Conservation (phyloP, 306 rosid genomes). For the Cercis canadensis region DNA sequence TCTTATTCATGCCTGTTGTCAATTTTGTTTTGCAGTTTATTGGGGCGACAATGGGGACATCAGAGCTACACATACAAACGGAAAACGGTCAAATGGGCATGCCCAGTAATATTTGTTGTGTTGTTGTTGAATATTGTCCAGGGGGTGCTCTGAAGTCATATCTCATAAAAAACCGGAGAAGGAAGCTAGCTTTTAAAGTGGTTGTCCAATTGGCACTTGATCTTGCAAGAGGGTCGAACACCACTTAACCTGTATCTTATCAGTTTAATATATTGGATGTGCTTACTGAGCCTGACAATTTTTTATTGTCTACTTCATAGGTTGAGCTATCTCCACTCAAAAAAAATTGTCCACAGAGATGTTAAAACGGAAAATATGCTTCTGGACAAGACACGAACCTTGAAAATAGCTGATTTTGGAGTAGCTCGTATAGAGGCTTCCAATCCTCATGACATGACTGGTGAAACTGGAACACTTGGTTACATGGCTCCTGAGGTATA, state of each 20-base stretch:
- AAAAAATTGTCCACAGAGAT: slow-evolving; percentile 96
- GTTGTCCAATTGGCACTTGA: slow-evolving; percentile 96
- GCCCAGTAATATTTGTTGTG: slow-evolving; percentile 96
- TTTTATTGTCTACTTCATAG: slow-evolving; percentile 47
- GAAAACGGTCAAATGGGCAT: slow-evolving; percentile 93
- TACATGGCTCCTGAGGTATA: slow-evolving; percentile 99
- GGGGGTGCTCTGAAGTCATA: slow-evolving; percentile 95
- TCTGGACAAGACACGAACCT: slow-evolving; percentile 86
- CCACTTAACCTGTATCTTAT: slow-evolving; percentile 47
- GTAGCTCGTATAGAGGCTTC: slow-evolving; percentile 99
- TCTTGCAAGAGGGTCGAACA: slow-evolving; percentile 93
- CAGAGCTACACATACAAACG: slow-evolving; percentile 86
- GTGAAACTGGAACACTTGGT: slow-evolving; percentile 95
- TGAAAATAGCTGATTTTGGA: slow-evolving; percentile 97
- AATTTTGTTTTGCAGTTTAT: slow-evolving; percentile 69
- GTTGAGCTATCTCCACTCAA: slow-evolving; percentile 88
- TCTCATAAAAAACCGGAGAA: slow-evolving; percentile 95
- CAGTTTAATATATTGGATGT: slow-evolving; percentile 22
- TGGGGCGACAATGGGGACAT: slow-evolving; percentile 92
- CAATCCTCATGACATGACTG: slow-evolving; percentile 99
- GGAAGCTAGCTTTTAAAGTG: slow-evolving; percentile 95
- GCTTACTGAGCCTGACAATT: slow-evolving; percentile 33
- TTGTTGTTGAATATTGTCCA: slow-evolving; percentile 97
- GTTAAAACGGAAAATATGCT: slow-evolving; percentile 99
- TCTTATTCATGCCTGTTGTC: slow-evolving; percentile 26